Evolutionary conservation across 768 basidiomycete genomes (phyloP).

Genomic region (Pisolithus microcarpus): DNA sequence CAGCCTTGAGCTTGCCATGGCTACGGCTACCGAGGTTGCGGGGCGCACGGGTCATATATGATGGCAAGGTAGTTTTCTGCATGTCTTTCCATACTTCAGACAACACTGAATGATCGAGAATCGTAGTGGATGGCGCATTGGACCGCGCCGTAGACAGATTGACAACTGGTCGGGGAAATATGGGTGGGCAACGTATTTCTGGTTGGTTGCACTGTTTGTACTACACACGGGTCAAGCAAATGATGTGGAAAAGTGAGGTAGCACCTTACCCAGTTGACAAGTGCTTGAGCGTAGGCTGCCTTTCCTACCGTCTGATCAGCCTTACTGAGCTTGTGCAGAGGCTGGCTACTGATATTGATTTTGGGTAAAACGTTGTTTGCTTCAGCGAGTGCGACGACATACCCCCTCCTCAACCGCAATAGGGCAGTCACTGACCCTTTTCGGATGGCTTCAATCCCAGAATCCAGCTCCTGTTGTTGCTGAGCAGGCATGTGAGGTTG

Average conservation of each 20-base stretch:
- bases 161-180: not conserved
- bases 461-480: not conserved
- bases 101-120: not conserved
- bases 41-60: constrained; percentile 21
- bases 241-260: too few species aligned
- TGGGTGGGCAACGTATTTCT: not conserved
- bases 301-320: too few species aligned
- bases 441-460: not conserved
- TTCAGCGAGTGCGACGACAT: not conserved
- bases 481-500: not conserved
- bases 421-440: not conserved
- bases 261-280: too few species aligned
- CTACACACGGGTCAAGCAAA: too few species aligned
- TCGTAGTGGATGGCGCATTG: not conserved
- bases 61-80: constrained; percentile 9
- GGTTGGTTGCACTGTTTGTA: not conserved
- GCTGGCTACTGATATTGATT: too few species aligned
- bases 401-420: not conserved
- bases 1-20: constrained; percentile 30
- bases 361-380: not conserved
- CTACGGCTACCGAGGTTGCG: constrained; percentile 24
- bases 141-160: not conserved
- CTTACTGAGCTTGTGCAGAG: too few species aligned
- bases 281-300: too few species aligned
- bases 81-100: constrained; percentile 4